Percentiles rank a stretch among this genome's conserved stretches.
Evolutionary conservation across 805 yeast genomes (phyloP).

Genomic region (Hagleromyces aurorensis): DNA sequence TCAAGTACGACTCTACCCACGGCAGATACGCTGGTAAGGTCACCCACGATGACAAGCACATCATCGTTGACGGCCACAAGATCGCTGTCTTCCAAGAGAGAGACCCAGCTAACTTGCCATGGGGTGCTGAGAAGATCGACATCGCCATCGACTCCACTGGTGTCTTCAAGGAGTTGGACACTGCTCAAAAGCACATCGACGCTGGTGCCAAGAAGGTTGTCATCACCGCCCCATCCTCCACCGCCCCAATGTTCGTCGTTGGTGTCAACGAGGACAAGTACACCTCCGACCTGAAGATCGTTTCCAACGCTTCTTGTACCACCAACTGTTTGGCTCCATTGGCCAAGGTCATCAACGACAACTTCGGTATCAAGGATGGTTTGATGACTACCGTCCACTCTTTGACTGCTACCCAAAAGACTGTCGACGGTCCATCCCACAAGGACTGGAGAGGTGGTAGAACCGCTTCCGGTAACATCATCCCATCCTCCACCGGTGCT

Average conservation of each 20-base stretch:
- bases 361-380: conserved; percentile 64
- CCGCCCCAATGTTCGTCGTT: conserved; percentile 67
- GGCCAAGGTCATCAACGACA: conserved; percentile 60
- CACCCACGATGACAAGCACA: conserved; percentile 40
- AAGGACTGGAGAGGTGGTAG: conserved; percentile 80
- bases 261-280: conserved; percentile 62
- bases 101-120: conserved; percentile 61
- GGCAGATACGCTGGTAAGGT: conserved; percentile 57
- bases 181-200: conserved; percentile 60
- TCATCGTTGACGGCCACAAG: conserved; percentile 46
- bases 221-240: conserved; percentile 64
- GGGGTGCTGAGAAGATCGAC: conserved; percentile 57
- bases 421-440: conserved; percentile 72
- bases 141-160: conserved; percentile 66
- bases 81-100: conserved; percentile 52
- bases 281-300: conserved; percentile 47
- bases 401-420: conserved; percentile 65
- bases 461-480: conserved; percentile 68
- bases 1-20: conserved; percentile 69
- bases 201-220: conserved; percentile 71
- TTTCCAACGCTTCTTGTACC: conserved; percentile 68
- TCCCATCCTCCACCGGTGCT: conserved; percentile 72
- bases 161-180: conserved; percentile 57
- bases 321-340: conserved; percentile 70
- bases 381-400: conserved; percentile 71